Base-by-base conservation (phyloP, 2,329 filamentous ascomycete species). In the Colletotrichum shisoi region DNA sequence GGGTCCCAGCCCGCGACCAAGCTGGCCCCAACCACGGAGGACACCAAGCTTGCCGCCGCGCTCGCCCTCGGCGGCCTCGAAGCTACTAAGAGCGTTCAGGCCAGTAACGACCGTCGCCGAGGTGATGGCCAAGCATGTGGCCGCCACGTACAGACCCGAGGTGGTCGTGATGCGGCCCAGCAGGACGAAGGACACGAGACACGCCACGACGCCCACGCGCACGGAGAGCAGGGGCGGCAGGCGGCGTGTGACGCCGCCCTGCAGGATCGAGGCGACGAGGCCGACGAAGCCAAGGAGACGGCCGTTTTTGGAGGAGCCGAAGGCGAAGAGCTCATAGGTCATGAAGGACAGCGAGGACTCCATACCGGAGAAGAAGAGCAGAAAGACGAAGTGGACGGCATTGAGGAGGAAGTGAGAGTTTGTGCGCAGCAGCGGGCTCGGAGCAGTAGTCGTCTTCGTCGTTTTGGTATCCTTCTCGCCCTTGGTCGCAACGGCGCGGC, bases 321-420 rank as follows among this genome's bases (percentile, higher is more conserved):
- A 96, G 9, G 86, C 86, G 77, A 98, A 98, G 51, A 99, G 86
- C 60, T 97, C 94, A 73, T 95, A 96, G 0, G 94, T 98, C 88
- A 99, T 94, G 77, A 99, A 99, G 0, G 95, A 94, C 3, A 99
- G 85, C 0, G 93, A 97, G 78, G 97, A 98, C 76, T 99, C 95
- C 91, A 99, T 94, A 68, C 95, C 95, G 2, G 93, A 97, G 80
- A 99, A 99, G 79, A 97, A 97, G 13, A 99, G 88, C 67, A 99
- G 88, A 78, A 99, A 99, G 53, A 90, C 81, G 74, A 98, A 91
- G 78, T 99, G 95, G 0, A 92, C 89, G 1, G 90, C 80, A 76
- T 97, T 97, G 53, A 99, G 87, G 13, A 96, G 77, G 37, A 87
- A 80, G 71, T 95, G 93, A 3, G 91, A 93, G 79, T 98, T 98